Conservation (phyloP, 768 basidiomycete species). For the Mycena floridula region DNA sequence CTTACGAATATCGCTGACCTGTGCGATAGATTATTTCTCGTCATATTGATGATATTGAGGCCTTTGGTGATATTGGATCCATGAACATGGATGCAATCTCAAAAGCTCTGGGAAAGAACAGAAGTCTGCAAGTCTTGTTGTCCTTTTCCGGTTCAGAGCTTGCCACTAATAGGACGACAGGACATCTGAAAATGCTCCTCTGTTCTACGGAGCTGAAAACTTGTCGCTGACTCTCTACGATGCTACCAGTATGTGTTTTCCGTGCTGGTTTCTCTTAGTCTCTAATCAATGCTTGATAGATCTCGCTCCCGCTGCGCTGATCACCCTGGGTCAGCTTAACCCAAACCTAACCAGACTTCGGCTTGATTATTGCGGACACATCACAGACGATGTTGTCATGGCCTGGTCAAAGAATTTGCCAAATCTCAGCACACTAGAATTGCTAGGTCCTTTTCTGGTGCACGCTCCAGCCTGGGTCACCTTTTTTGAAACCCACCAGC, state of each 20-base stretch:
- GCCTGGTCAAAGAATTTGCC: constrained; percentile 61
- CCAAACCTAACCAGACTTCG: constrained; percentile 75
- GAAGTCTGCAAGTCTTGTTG: constrained; percentile 60
- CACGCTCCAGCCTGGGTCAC: constrained; percentile 63
- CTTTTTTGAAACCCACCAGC: constrained; percentile 63
- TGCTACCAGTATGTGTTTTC: constrained; percentile 67
- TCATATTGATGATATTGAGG: constrained; percentile 86
- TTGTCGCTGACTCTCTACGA: constrained; percentile 74
- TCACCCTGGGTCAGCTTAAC: constrained; percentile 72
- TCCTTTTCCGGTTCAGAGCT: constrained; percentile 2
- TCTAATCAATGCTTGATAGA: constrained; percentile 33
- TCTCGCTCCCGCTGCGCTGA: constrained; percentile 60
- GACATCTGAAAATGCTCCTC: constrained; percentile 67
- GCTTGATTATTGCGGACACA: constrained; percentile 82
- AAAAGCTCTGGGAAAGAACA: constrained; percentile 74
- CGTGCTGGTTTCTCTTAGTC: neutral
- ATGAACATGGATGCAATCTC: constrained; percentile 83
- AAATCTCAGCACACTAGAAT: constrained; percentile 62
- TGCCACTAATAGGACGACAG: constrained; percentile 27
- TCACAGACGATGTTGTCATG: constrained; percentile 55
- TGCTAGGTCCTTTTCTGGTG: constrained; percentile 87
- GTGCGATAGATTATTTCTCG: constrained; percentile 63
- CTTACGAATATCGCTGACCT: neutral
- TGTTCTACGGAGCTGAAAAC: constrained; percentile 80
- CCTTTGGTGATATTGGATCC: constrained; percentile 80